Percentiles rank a stretch among this genome's conserved stretches.
Evolutionary conservation across 148 eudicot genomes (phyloP).

Genomic region (Nyssa sinensis): DNA sequence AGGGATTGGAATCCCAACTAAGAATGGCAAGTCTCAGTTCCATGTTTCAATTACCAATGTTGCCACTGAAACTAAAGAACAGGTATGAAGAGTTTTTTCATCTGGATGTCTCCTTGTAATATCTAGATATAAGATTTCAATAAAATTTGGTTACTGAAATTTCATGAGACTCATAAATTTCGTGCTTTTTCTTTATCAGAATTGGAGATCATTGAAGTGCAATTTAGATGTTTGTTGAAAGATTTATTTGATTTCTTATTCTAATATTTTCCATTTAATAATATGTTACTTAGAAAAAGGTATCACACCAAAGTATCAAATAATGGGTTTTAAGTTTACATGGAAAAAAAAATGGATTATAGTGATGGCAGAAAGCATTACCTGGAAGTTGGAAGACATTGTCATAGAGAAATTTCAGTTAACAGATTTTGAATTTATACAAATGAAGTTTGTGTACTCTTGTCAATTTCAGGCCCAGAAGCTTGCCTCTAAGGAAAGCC

Average conservation of each 20-base stretch:
- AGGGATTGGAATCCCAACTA: conserved; percentile 53
- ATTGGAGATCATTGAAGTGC: background rate
- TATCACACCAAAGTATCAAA: background rate
- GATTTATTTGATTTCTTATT: background rate
- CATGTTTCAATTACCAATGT: conserved; percentile 64
- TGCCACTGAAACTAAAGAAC: conserved; percentile 54
- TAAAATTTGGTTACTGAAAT: background rate
- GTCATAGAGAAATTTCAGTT: background rate
- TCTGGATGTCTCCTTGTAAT: background rate
- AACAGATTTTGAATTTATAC: background rate
- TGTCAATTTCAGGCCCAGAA: conserved; percentile 48
- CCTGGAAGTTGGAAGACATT: background rate
- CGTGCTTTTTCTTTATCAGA: background rate
- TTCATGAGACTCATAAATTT: background rate
- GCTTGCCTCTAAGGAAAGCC: conserved; percentile 66
- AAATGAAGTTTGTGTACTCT: background rate
- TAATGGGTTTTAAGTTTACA: background rate
- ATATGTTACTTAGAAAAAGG: too few species aligned
- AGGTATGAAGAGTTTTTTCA: conserved; percentile 37
- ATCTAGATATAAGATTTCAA: background rate
- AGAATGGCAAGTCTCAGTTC: conserved; percentile 48
- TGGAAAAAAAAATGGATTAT: background rate
- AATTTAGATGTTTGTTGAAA: conserved; percentile 9
- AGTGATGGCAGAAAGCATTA: background rate
- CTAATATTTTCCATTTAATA: too few species aligned